Evolutionary conservation across 2,329 filamentous ascomycete species (phyloP), one percentile per base, ranked within the genome.

Genomic region (Sclerotinia nivalis): DNA sequence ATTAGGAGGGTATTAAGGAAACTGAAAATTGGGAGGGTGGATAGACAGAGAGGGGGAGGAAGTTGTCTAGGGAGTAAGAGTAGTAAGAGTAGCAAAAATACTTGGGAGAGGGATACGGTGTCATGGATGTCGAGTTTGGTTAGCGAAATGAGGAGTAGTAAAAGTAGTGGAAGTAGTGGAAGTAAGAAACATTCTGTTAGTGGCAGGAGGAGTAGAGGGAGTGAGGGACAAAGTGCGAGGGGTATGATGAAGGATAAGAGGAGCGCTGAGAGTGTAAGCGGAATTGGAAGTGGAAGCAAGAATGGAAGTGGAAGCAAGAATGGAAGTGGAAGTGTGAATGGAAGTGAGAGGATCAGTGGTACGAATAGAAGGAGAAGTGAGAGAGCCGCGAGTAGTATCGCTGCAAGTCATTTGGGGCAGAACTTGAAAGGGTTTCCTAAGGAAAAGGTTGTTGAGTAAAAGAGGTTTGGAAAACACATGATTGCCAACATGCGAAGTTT

Each of bases 121-220:
- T 64, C 61, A 9, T 64, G 61, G 61, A 2, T 52, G 0, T 64
- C 61, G 15, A 64, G 47, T 25, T 4, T 64, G n/a, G 61, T 34
- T 25, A 52, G 61, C 28, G 61, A 50, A 7, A 28, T 52, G 47
- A 52, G 31, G 13, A 52, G 31, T 25, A 34, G 34, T 1, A 43
- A 40, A 40, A 8, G 60, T 25, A 49, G 47, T 22, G 22, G 31
- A 15, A 25, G 45, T 12, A 25, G 31, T 31, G 18, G 20, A 22
- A 40, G 22, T 25, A 52, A 13, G 8, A 64, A 47, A 50, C 13
- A 25, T 37, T 50, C 31, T 50, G 13, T 2, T 37, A 20, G 28
- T 25, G 45, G 45, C 3, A 45, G 45, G 15, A 37, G 13, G 28
- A 50, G 45, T 49, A 49, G 45, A 12, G 43, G 28, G 20, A 18